Evolutionary conservation across 148 eudicot genomes (phyloP).

Genomic region (Nyssa sinensis): DNA sequence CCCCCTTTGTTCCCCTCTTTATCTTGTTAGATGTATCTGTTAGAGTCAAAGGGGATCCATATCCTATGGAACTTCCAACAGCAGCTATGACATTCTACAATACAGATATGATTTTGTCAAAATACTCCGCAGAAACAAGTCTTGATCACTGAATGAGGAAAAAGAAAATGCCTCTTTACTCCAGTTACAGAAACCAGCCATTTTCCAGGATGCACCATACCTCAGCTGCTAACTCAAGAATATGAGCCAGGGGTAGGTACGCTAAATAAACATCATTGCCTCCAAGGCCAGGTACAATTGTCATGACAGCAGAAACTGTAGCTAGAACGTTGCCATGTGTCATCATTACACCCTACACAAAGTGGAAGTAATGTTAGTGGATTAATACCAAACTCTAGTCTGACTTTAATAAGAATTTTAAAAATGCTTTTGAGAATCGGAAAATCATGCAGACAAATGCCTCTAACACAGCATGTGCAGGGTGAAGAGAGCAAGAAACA

Average conservation of each 20-base stretch:
- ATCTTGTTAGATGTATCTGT: slow-evolving; percentile 92
- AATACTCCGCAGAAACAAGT: not conserved
- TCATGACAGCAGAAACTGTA: slow-evolving; percentile 87
- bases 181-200: not conserved
- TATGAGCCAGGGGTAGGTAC: slow-evolving; percentile 86
- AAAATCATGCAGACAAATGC: not conserved
- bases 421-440: not conserved
- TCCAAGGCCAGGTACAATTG: slow-evolving; percentile 71
- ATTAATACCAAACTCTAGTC: not conserved
- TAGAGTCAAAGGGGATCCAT: slow-evolving; percentile 89
- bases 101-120: slow-evolving; percentile 6
- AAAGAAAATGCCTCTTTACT: not conserved
- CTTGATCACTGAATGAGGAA: not conserved
- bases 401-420: not conserved
- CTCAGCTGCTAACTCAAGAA: slow-evolving; percentile 95
- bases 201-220: slow-evolving; percentile 30
- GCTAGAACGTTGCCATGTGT: slow-evolving; percentile 94
- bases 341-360: slow-evolving; percentile 92
- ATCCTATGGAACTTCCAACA: slow-evolving; percentile 80
- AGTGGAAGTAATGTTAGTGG: not conserved
- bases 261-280: slow-evolving; percentile 82
- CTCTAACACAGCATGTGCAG: not conserved
- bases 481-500: not conserved
- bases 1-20: slow-evolving; percentile 87
- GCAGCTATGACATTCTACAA: slow-evolving; percentile 73